These are phyloP conservation scores for Solanum clarkiae DNA, from an alignment of 257 asterid species.

Conservation along the genomic window DNA sequence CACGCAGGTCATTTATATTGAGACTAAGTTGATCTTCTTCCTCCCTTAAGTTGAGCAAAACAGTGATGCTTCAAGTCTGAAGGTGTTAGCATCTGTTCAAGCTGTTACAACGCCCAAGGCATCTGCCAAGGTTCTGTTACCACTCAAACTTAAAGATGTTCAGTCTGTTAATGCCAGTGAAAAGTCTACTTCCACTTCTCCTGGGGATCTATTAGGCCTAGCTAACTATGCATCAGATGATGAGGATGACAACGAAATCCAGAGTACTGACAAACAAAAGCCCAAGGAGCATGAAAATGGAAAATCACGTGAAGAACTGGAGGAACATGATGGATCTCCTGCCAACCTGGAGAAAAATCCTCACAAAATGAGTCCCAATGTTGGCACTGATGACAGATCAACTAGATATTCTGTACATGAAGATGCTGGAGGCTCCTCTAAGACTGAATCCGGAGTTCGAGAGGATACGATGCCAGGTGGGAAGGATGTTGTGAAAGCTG, in stretches of 20 bases:
- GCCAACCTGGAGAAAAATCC: slow-evolving; percentile 16
- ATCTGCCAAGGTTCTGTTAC: slow-evolving; percentile 48
- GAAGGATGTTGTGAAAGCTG: slow-evolving; percentile 25
- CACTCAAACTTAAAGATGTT: slow-evolving; percentile 33
- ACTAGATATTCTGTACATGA: slow-evolving; percentile 11
- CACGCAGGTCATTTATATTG: background rate
- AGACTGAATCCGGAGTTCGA: slow-evolving; percentile 12
- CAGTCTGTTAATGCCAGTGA: slow-evolving; percentile 34
- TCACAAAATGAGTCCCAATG: slow-evolving; percentile 14
- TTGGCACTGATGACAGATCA: slow-evolving; percentile 10
- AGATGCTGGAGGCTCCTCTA: slow-evolving; percentile 19
- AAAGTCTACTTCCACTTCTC: slow-evolving; percentile 40
- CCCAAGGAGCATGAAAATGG: slow-evolving; percentile 40
- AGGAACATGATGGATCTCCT: slow-evolving; percentile 7
- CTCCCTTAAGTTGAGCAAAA: slow-evolving; percentile 31
- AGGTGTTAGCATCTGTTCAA: slow-evolving; percentile 26
- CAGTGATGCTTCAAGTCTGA: slow-evolving; percentile 24
- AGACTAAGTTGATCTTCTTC: background rate
- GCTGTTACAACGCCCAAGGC: slow-evolving; percentile 39
- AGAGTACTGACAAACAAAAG: slow-evolving; percentile 32
- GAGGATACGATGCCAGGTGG: slow-evolving; percentile 24
- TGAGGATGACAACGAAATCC: slow-evolving; percentile 53
- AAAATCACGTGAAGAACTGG: slow-evolving; percentile 22
- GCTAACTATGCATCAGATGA: slow-evolving; percentile 89
- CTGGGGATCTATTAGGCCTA: slow-evolving; percentile 74